A percentile compares a stretch with the other conserved stretches of the same genome.
phyloP scores from a whole-genome alignment of 2,329 filamentous ascomycete species.

The Xylaria sp. region DNA sequence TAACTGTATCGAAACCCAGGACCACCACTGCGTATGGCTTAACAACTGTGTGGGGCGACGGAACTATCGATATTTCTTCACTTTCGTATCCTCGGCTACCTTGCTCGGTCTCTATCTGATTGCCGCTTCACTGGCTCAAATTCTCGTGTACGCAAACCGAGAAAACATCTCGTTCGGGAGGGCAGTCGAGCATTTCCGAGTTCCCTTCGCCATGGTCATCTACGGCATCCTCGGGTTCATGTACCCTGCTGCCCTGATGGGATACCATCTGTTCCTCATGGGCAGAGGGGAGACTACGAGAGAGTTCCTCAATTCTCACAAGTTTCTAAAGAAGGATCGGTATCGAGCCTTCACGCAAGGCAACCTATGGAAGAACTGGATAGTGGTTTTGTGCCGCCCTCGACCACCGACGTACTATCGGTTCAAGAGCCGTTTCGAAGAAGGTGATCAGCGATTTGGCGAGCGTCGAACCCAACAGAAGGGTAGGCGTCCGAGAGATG shows the following conservation, averaged over 20 bases:
- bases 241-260: constrained; percentile 82
- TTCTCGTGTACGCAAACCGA: constrained; percentile 70
- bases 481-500: constrained; percentile 55
- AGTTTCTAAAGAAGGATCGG: constrained; percentile 88
- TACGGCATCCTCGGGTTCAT: constrained; percentile 74
- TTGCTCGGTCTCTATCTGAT: constrained; percentile 76
- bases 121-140: constrained; percentile 76
- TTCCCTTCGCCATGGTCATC: constrained; percentile 86
- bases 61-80: constrained; percentile 98
- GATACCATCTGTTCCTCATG: constrained; percentile 91
- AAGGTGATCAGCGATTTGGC: constrained; percentile 85
- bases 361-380: constrained; percentile 74
- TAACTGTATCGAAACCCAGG: constrained; percentile 95
- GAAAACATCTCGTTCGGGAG: constrained; percentile 68
- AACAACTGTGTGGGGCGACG: constrained; percentile 97
- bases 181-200: constrained; percentile 71
- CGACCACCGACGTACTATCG: constrained; percentile 85
- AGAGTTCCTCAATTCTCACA: constrained; percentile 94
- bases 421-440: constrained; percentile 76
- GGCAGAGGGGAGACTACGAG: constrained; percentile 90
- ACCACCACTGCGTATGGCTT: constrained; percentile 98
- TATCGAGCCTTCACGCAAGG: constrained; percentile 89
- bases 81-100: constrained; percentile 81
- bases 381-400: constrained; percentile 79
- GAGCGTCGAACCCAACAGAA: constrained; percentile 53